These are phyloP conservation scores for Aegilops sharonensis DNA, from an alignment of 176 grass and related monocot species.

Conservation along the genomic window DNA sequence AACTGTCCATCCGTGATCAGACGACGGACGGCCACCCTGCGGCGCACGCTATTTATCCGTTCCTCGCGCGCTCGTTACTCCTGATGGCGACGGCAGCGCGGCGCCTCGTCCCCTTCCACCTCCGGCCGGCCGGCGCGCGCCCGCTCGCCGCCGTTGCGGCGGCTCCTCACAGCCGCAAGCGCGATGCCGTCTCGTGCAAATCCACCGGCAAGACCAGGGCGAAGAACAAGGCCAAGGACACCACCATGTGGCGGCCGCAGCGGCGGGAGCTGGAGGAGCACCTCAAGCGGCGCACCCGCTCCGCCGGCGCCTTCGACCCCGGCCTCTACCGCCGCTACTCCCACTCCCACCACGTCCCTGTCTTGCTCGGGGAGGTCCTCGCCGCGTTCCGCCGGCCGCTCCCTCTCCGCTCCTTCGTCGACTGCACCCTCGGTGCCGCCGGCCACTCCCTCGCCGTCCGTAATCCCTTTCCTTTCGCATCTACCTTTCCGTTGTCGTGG, in stretches of 20 bases:
- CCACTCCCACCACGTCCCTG: constrained; percentile 57
- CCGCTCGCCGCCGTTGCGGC: background rate
- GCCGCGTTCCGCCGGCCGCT: constrained; percentile 50
- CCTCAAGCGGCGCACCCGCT: constrained; percentile 80
- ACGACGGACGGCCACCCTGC: background rate
- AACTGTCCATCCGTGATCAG: constrained; percentile 17
- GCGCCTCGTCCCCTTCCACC: constrained; percentile 38
- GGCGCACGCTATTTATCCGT: background rate
- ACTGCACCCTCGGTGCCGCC: constrained; percentile 90
- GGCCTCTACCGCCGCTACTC: constrained; percentile 52
- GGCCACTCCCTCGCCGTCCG: constrained; percentile 78
- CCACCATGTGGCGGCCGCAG: constrained; percentile 30
- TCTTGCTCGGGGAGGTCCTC: constrained; percentile 78
- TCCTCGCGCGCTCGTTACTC: background rate
- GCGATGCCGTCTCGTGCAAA: constrained; percentile 29
- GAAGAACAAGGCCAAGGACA: constrained; percentile 5
- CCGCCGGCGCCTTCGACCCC: constrained; percentile 56
- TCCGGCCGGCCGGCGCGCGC: background rate
- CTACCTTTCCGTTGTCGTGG: background rate
- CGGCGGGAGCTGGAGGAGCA: constrained; percentile 36
- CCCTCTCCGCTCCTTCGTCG: constrained; percentile 76
- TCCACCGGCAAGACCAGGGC: constrained; percentile 5
- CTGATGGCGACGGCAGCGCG: constrained; percentile 39
- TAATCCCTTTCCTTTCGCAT: background rate
- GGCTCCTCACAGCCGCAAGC: constrained; percentile 11